Evolutionary conservation across 2,329 filamentous ascomycete genomes (phyloP).

Genomic region (Diplocarpon mali): DNA sequence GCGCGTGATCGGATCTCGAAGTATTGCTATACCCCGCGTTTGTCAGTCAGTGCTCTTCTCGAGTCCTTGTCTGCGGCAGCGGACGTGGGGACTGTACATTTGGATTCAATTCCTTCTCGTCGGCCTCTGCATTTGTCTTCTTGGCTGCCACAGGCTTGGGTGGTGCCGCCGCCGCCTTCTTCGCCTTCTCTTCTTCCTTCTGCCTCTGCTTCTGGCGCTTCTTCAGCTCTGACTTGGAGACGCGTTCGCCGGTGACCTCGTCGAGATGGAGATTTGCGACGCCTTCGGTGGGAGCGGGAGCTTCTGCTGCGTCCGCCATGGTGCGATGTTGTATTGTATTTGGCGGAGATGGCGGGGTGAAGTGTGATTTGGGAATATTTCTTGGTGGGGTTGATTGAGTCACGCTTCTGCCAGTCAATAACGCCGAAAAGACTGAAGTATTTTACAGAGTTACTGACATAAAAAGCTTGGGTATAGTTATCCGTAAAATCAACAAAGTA

Average conservation of each 20-base stretch:
- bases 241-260: constrained; percentile 80
- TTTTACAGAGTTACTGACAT: no score
- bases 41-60: constrained; percentile 3
- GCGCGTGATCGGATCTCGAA: constrained; percentile 87
- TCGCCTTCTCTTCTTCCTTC: constrained; percentile 77
- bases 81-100: constrained; percentile 42
- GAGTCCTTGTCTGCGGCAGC: no score
- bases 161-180: constrained; percentile 63
- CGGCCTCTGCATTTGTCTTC: constrained; percentile 37
- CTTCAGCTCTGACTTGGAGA: constrained; percentile 86
- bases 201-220: constrained; percentile 87
- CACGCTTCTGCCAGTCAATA: constrained; percentile 1
- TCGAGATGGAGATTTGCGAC: constrained; percentile 57
- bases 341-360: constrained; percentile 4
- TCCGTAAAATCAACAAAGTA: background rate
- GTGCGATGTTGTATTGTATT: constrained; percentile 11
- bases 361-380: constrained; percentile 3
- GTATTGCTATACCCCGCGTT: constrained; percentile 53
- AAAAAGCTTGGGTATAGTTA: no score
- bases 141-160: constrained; percentile 48
- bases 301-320: constrained; percentile 23
- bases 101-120: constrained; percentile 65
- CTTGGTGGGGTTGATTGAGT: constrained; percentile 2
- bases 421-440: no score
- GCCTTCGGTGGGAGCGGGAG: constrained; percentile 17